Evolutionary conservation across 352 stramenopile species (phyloP).

Genomic region (Salisapilia sapeloensis): DNA sequence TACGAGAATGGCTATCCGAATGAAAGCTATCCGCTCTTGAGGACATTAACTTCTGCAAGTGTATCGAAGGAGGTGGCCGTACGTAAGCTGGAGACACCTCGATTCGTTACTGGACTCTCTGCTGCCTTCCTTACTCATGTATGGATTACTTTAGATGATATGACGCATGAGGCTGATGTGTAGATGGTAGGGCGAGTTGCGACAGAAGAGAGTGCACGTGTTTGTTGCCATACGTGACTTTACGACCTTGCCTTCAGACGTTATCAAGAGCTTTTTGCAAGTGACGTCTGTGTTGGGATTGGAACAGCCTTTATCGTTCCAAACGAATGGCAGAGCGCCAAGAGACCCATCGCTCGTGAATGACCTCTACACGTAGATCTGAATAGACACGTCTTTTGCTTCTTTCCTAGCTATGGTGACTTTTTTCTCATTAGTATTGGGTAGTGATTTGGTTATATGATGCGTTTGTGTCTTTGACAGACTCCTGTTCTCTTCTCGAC

Average conservation of each 20-base stretch:
- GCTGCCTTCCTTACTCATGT: slow-evolving; percentile 45
- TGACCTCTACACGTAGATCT: too few relatives aligned
- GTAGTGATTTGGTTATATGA: too few relatives aligned
- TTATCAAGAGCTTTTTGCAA: slow-evolving; percentile 25
- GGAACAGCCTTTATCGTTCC: slow-evolving; percentile 18
- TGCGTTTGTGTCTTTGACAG: too few relatives aligned
- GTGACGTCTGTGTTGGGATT: slow-evolving; percentile 13
- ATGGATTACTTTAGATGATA: slow-evolving; percentile 4
- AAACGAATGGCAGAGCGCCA: slow-evolving; percentile 2
- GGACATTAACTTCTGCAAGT: slow-evolving; percentile 18
- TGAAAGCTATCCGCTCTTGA: slow-evolving; percentile 17
- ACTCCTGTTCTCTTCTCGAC: too few relatives aligned
- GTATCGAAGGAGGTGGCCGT: slow-evolving; percentile 14
- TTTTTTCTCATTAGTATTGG: too few relatives aligned
- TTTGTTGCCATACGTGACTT: slow-evolving; percentile 37
- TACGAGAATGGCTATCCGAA: slow-evolving; percentile 19
- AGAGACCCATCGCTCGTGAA: too few relatives aligned
- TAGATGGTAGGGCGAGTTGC: slow-evolving; percentile 20
- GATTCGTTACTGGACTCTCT: slow-evolving; percentile 28
- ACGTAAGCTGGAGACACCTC: slow-evolving; percentile 27
- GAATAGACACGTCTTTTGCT: too few relatives aligned
- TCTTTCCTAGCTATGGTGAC: too few relatives aligned
- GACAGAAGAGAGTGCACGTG: slow-evolving; percentile 23
- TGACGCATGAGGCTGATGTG: neutral
- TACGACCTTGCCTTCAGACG: slow-evolving; percentile 14